Conservation (phyloP, 1,284 basidiomycete species). For the Sanghuangporus weigelae region DNA sequence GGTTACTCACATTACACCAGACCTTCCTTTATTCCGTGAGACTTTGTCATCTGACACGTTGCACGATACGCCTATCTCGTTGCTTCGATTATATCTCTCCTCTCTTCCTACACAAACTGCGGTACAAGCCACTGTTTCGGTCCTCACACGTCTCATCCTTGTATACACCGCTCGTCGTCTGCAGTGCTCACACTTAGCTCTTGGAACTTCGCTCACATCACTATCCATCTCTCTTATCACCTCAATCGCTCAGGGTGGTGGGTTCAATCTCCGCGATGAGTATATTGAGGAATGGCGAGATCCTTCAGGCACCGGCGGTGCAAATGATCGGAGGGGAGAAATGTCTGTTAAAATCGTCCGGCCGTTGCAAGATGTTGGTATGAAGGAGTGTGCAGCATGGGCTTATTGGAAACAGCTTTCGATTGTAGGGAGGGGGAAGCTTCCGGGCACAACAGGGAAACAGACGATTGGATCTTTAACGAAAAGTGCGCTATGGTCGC, state of each 20-base stretch:
- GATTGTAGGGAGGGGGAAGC: constrained; percentile 47
- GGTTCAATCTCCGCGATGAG: constrained; percentile 71
- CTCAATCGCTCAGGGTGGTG: constrained; percentile 74
- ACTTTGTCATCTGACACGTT: neutral
- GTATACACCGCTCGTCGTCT: constrained; percentile 56
- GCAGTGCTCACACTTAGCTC: constrained; percentile 65
- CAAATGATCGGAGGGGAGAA: constrained; percentile 10
- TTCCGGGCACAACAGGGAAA: constrained; percentile 37
- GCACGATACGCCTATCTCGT: constrained; percentile 35
- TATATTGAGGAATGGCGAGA: constrained; percentile 60
- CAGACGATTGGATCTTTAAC: constrained; percentile 69
- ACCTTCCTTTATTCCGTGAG: neutral
- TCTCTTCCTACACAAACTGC: constrained; percentile 78
- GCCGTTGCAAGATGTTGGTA: constrained; percentile 70
- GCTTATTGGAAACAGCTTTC: constrained; percentile 61
- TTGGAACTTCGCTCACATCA: constrained; percentile 80
- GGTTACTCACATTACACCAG: neutral
- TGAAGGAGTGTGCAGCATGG: constrained; percentile 80
- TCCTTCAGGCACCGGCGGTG: constrained; percentile 18
- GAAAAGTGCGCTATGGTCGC: constrained; percentile 46
- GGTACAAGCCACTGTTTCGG: constrained; percentile 55
- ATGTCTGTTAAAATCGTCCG: constrained; percentile 51
- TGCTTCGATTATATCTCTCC: constrained; percentile 56
- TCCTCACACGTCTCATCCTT: constrained; percentile 66
- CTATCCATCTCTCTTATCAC: constrained; percentile 76